Evolutionary conservation across 306 rosid species (phyloP).

Genomic region (Vachellia pachyceras): DNA sequence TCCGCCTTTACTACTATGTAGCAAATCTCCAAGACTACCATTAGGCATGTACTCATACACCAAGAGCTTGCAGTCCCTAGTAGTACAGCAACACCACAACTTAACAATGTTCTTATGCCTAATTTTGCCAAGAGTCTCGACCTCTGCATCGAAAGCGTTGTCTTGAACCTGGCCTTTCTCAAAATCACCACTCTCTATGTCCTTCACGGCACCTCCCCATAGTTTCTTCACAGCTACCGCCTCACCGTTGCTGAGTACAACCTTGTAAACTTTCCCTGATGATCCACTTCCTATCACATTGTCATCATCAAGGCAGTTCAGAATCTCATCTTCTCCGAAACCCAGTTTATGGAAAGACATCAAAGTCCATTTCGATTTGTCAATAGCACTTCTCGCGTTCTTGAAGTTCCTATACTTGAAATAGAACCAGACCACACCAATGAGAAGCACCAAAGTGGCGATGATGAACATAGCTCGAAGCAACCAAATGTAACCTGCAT

Average conservation of each 20-base stretch:
- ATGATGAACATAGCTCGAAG: conserved; percentile 63
- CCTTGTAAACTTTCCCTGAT: conserved; percentile 94
- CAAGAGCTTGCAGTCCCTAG: conserved; percentile 81
- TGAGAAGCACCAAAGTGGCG: conserved; percentile 60
- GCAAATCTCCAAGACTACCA: conserved; percentile 92
- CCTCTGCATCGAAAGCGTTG: conserved; percentile 87
- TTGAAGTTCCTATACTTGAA: conserved; percentile 72
- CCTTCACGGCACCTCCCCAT: conserved; percentile 68
- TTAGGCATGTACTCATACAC: conserved; percentile 97
- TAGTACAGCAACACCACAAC: conserved; percentile 91
- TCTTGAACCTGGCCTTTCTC: conserved; percentile 70
- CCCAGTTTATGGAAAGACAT: conserved; percentile 94
- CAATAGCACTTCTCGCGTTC: conserved; percentile 55
- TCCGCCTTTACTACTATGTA: conserved; percentile 82
- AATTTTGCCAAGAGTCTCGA: conserved; percentile 80
- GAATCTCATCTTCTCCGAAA: conserved; percentile 79
- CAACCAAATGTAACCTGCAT: conserved; percentile 67
- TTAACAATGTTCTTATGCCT: conserved; percentile 96
- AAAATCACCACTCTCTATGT: conserved; percentile 55
- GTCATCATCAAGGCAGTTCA: conserved; percentile 88
- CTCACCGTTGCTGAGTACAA: conserved; percentile 73
- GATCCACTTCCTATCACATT: conserved; percentile 86
- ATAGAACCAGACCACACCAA: conserved; percentile 79
- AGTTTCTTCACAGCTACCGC: conserved; percentile 87
- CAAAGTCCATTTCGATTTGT: conserved; percentile 80